Base-by-base conservation (phyloP, 2,329 filamentous ascomycete genomes). In the Penicillium sp. region DNA sequence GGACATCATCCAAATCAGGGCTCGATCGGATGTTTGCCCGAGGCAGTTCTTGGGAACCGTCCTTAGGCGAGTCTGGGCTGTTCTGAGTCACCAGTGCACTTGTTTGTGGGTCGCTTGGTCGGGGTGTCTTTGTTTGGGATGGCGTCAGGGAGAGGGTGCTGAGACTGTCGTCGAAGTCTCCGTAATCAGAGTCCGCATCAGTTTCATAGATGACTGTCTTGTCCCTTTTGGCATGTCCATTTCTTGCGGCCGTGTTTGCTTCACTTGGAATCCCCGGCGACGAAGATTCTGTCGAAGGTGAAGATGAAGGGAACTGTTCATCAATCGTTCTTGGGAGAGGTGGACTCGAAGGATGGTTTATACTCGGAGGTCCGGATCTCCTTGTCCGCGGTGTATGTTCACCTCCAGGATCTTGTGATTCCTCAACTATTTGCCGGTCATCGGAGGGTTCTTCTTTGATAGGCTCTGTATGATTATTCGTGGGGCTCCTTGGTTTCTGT, bases 191-290 rank as follows among this genome's bases (percentile, higher is more conserved):
- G n/a, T 73, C 71, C 2, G 62, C 69, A 54, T 73, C 71, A 2
- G 71, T 74, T 44, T 72, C 71, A 55, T 73, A 72, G 12, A 74
- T 54, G n/a, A 74, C 63, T 2, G 60, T 68, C 41, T 61, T 63
- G 31, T 64, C 59, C 12, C 53, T 58, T 30, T 55, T 55, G 6
- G 46, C 46, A 3, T 41, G 41, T 19, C 16, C 35, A 25, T 31
- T 16, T 16, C 46, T 51, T 8, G 37, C 14, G 7, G 34, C 43
- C 3, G 45, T 25, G 8, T 28, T n/a, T 22, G 22, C 30, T 30
- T 41, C 39, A 2, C 27, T 19, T 14, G 14, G 22, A 2, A 7
- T 22, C 33, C 38, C 43, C 33, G 47, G 31, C 1, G 46, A 44
- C 4, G 12, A 31, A 12, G 46, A 51, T 6, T 53, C 43, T 9